A percentile compares a stretch with the other conserved stretches of the same genome.
Conservation (phyloP, 2,329 filamentous ascomycete species). For the Phialophora chinensis region DNA sequence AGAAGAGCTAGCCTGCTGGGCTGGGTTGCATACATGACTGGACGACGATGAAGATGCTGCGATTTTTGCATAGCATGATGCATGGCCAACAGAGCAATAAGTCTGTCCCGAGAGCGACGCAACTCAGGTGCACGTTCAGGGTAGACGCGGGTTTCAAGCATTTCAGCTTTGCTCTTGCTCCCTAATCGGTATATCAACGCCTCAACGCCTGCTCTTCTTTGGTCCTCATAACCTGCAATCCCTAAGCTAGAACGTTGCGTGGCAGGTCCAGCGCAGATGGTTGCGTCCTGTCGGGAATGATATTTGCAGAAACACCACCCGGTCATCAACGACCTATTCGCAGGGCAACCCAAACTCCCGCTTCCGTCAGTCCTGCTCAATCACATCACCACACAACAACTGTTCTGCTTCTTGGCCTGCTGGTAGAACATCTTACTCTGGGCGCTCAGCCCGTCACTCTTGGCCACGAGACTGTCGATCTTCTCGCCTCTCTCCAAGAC, state of each 20-base stretch:
- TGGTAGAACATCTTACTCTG: constrained; percentile 99
- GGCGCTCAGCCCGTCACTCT: constrained; percentile 86
- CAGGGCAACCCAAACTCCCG: background rate
- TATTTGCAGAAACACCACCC: background rate
- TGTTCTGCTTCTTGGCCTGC: constrained; percentile 67
- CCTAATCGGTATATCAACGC: background rate
- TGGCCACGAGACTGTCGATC: constrained; percentile 90
- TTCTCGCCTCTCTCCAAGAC: constrained; percentile 83
- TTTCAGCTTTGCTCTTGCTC: background rate
- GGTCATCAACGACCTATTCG: background rate
- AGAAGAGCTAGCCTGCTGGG: too few relatives aligned
- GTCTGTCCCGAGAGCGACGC: background rate
- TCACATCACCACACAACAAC: constrained; percentile 64
- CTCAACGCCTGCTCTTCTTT: background rate
- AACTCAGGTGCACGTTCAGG: background rate
- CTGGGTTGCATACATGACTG: background rate
- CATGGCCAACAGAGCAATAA: background rate
- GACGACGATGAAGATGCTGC: background rate
- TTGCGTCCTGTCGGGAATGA: background rate
- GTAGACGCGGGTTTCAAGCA: background rate
- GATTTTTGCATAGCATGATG: background rate
- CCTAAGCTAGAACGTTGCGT: background rate
- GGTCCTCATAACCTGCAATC: too few relatives aligned
- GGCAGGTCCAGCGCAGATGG: background rate
- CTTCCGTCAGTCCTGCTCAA: background rate